Evolutionary conservation across 495 filamentous ascomycete species (phyloP).

Genomic region (Aspergillus asperescens): DNA sequence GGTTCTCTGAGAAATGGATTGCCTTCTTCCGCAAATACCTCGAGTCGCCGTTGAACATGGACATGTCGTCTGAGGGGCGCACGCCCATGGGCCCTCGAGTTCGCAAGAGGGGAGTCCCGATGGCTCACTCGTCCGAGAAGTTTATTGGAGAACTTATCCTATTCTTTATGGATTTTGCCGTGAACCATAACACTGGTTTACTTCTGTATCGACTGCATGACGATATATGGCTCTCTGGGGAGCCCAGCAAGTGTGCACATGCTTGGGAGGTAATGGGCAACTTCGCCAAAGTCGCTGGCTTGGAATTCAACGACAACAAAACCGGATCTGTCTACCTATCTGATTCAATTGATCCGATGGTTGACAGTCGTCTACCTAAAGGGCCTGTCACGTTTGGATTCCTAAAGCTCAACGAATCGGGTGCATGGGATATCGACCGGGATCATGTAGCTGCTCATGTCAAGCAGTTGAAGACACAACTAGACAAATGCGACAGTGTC

Average conservation of each 20-base stretch:
- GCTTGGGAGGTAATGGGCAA: conserved; percentile 49
- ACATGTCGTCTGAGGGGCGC: conserved; percentile 28
- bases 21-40: conserved; percentile 54
- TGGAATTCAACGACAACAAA: conserved; percentile 47
- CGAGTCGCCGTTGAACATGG: conserved; percentile 47
- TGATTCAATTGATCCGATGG: conserved; percentile 11
- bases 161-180: conserved; percentile 54
- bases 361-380: conserved; percentile 14
- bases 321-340: conserved; percentile 47
- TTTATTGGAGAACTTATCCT: conserved; percentile 50
- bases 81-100: conserved; percentile 30
- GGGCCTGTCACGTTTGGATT: conserved; percentile 26
- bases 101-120: conserved; percentile 47
- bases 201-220: conserved; percentile 53
- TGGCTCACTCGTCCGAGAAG: conserved; percentile 49
- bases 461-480: conserved; percentile 48
- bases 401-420: conserved; percentile 18
- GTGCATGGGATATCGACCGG: conserved; percentile 44
- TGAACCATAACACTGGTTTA: conserved; percentile 49
- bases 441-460: conserved; percentile 50
- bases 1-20: conserved; percentile 47
- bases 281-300: conserved; percentile 46
- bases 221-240: conserved; percentile 54
- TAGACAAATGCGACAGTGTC: conserved; percentile 40
- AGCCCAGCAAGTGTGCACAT: conserved; percentile 42